Percentiles rank a stretch among this genome's conserved stretches.
phyloP scores from a whole-genome alignment of 1,284 basidiomycete species.

The Pisolithus thermaeus region DNA sequence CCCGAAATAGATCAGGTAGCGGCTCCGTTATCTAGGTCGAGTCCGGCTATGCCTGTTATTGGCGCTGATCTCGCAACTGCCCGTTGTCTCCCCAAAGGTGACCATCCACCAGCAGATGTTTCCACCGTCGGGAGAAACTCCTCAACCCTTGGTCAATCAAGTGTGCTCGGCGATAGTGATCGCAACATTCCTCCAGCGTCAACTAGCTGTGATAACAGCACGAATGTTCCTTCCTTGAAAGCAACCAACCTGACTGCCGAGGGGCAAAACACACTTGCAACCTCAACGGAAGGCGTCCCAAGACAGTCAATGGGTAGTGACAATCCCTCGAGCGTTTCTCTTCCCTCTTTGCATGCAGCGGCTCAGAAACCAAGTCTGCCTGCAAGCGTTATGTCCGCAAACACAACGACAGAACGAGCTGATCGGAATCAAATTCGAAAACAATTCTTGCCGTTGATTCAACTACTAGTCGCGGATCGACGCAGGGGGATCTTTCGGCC shows the following conservation, averaged over 20 bases:
- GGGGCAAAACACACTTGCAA: not conserved
- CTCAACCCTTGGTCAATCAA: not conserved
- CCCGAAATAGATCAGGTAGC: not conserved
- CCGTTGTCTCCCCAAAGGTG: constrained; percentile 5
- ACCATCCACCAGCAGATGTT: not conserved
- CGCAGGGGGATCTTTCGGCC: constrained; percentile 30
- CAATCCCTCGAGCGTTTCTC: too few species aligned
- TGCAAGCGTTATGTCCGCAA: too few species aligned
- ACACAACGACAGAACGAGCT: constrained; percentile 4
- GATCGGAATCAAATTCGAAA: constrained; percentile 7
- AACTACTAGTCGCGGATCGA: constrained; percentile 21
- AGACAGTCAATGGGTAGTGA: not conserved
- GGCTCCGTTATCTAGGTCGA: constrained; percentile 2
- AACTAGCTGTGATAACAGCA: not conserved
- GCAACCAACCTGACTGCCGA: not conserved
- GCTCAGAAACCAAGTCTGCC: too few species aligned
- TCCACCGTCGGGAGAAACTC: not conserved
- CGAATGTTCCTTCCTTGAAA: not conserved
- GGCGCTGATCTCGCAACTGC: constrained; percentile 5
- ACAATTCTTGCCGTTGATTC: constrained; percentile 21
- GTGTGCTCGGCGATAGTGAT: not conserved
- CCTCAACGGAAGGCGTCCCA: not conserved
- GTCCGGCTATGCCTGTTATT: not conserved
- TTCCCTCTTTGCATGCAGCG: not conserved
- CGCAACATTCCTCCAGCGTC: not conserved